phyloP scores from a whole-genome alignment of 2,329 filamentous ascomycete species.

The Dothideomycetes sp. region DNA sequence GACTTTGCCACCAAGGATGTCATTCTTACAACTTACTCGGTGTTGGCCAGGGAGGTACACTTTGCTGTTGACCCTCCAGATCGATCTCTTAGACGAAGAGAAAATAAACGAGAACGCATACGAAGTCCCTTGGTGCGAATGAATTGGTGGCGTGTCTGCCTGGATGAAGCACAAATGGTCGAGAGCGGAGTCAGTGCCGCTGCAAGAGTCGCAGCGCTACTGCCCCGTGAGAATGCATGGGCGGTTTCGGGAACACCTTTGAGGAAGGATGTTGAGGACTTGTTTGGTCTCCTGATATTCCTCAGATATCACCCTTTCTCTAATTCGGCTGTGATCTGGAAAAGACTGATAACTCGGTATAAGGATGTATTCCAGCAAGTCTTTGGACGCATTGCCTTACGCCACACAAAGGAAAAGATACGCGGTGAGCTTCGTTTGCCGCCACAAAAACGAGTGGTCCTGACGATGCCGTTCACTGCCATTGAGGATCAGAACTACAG shows the following conservation, averaged over 20 bases:
- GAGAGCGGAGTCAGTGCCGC: constrained; percentile 80
- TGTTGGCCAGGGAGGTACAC: constrained; percentile 71
- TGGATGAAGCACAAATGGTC: constrained; percentile 80
- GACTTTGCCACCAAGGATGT: constrained; percentile 42
- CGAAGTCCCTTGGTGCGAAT: constrained; percentile 71
- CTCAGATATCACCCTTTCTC: constrained; percentile 69
- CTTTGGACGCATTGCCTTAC: constrained; percentile 61
- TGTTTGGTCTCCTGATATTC: constrained; percentile 73
- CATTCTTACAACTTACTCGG: constrained; percentile 52
- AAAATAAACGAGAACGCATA: constrained; percentile 53
- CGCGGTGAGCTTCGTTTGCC: constrained; percentile 70
- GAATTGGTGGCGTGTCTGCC: constrained; percentile 74
- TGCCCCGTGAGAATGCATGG: constrained; percentile 83
- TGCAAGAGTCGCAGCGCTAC: constrained; percentile 64
- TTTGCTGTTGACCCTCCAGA: constrained; percentile 60
- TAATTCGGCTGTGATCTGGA: constrained; percentile 54
- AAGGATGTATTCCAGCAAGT: constrained; percentile 51
- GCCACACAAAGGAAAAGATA: constrained; percentile 77
- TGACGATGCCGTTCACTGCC: constrained; percentile 80
- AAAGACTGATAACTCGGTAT: constrained; percentile 42
- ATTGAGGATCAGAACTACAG: constrained; percentile 87
- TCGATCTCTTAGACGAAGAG: constrained; percentile 49
- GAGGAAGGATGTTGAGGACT: constrained; percentile 65
- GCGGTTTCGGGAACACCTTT: constrained; percentile 86
- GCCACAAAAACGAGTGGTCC: constrained; percentile 71